Evolutionary conservation across 805 yeast genomes (phyloP), one percentile per base, ranked within the genome.

Genomic region (Blastobotrys attinorum): DNA sequence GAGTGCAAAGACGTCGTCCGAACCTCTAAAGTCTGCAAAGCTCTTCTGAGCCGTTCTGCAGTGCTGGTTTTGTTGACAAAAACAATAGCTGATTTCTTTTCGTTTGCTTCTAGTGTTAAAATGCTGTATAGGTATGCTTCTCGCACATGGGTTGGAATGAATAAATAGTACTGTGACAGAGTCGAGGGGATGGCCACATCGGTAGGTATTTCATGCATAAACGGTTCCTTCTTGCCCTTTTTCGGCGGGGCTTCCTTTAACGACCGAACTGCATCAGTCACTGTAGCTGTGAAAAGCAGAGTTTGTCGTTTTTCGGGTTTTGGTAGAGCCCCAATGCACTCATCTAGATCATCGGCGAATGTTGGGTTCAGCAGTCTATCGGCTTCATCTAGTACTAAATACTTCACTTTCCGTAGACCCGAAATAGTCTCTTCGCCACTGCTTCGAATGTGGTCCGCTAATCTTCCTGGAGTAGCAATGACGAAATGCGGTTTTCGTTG

Each of bases 381-480:
- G 1, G 98, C 98, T 67, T 90, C 98, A 70, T 92, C 98, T 2
- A 92, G 67, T 2, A 92, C 97, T 42, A 92, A 67, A 57, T 71
- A 92, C 59, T 81, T 80, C 15, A 83, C 81, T 52, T 94, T 71
- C 53, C 81, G 77, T 39, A 92, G 67, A 0, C 96, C 96, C 31
- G 76, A 70, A 0, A 83, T 70, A 3, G 94, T 84, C 48, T 92
- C 97, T 46, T 83, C 94, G 15, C 96, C 96, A 59, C 92, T 83
- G 55, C 80, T 77, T 48, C 81, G 63, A 16, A 92, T 80, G 63
- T 90, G 97, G 60, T 87, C 95, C 0, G 97, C 97, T 47, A 92
- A 66, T 58, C 98, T 72, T 13, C 98, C 98, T 0, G 98, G 98
- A 0, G 98, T 92, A 1, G 98, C 98, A 49, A 92, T 82, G 22